phyloP scores from a whole-genome alignment of 2,329 filamentous ascomycete genomes.

The Paramyrothecium sp. region DNA sequence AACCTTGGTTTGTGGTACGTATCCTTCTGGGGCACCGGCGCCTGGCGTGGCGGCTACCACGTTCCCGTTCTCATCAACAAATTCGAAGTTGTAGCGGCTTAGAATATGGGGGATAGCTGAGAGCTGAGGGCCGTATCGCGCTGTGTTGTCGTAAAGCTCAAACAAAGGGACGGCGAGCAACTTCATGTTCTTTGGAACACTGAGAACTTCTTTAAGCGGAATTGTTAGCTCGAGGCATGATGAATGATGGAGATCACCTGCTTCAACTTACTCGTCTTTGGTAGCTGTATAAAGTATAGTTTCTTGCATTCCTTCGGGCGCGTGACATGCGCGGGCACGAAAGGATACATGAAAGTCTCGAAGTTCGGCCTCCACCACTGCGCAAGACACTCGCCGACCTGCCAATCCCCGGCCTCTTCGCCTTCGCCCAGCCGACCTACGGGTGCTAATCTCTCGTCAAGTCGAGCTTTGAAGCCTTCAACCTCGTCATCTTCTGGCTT shows the following conservation, averaged over 20 bases:
- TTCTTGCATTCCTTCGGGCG: constrained; percentile 99
- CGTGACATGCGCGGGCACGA: constrained; percentile 93
- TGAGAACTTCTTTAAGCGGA: constrained; percentile 71
- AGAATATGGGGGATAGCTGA: constrained; percentile 94
- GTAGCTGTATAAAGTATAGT: constrained; percentile 93
- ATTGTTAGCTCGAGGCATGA: constrained; percentile 1
- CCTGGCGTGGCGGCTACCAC: constrained; percentile 84
- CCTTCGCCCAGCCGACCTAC: constrained; percentile 84
- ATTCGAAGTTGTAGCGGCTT: constrained; percentile 96
- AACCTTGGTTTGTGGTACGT: constrained; percentile 63
- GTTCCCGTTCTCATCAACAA: constrained; percentile 88
- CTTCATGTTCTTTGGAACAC: constrained; percentile 99
- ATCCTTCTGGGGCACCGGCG: constrained; percentile 54
- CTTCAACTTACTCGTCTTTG: constrained; percentile 73
- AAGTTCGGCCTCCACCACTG: constrained; percentile 99
- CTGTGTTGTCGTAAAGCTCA: constrained; percentile 97
- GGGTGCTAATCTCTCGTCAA: constrained; percentile 91
- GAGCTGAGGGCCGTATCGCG: constrained; percentile 90
- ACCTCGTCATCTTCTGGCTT: constrained; percentile 87
- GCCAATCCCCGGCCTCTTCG: constrained; percentile 84
- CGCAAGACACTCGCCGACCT: constrained; percentile 89
- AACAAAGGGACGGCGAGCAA: constrained; percentile 94
- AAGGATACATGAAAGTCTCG: constrained; percentile 99
- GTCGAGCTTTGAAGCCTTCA: constrained; percentile 86
- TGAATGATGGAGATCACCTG: neutral